phyloP scores from a whole-genome alignment of 1,139 yeast genomes.

The Debaryomyces nepalensis region DNA sequence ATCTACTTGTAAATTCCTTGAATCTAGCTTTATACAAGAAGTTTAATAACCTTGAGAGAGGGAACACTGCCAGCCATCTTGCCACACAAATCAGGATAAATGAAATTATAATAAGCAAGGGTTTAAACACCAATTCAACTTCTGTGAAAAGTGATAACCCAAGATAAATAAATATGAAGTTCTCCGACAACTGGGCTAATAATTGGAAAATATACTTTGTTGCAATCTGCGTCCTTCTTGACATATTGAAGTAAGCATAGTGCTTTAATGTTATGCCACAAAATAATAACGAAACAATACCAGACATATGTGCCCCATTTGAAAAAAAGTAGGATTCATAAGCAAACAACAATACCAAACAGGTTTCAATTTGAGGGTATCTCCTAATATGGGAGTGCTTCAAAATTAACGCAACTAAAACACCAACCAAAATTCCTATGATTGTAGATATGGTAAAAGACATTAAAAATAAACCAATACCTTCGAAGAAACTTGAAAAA shows the following conservation, averaged over 20 bases:
- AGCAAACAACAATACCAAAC: constrained; percentile 86
- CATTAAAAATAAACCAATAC: constrained; percentile 90
- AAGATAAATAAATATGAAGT: constrained; percentile 92
- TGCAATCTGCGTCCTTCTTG: constrained; percentile 94
- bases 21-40: constrained; percentile 67
- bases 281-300: constrained; percentile 91
- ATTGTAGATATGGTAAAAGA: constrained; percentile 91
- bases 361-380: constrained; percentile 95
- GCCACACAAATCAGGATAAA: constrained; percentile 91
- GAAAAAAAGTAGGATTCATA: constrained; percentile 97
- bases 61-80: constrained; percentile 97
- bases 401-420: constrained; percentile 83
- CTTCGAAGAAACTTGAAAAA: constrained; percentile 83
- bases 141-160: constrained; percentile 95
- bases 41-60: constrained; percentile 82
- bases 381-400: constrained; percentile 93
- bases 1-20: constrained; percentile 39
- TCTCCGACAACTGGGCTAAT: constrained; percentile 92
- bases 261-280: constrained; percentile 97
- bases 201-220: constrained; percentile 93
- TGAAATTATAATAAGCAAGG: constrained; percentile 86
- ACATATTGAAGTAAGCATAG: constrained; percentile 97
- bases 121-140: constrained; percentile 93
- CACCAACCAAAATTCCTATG: constrained; percentile 87
- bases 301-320: constrained; percentile 99